Conservation (phyloP, 345 rosid species). For the Populus deltoides region DNA sequence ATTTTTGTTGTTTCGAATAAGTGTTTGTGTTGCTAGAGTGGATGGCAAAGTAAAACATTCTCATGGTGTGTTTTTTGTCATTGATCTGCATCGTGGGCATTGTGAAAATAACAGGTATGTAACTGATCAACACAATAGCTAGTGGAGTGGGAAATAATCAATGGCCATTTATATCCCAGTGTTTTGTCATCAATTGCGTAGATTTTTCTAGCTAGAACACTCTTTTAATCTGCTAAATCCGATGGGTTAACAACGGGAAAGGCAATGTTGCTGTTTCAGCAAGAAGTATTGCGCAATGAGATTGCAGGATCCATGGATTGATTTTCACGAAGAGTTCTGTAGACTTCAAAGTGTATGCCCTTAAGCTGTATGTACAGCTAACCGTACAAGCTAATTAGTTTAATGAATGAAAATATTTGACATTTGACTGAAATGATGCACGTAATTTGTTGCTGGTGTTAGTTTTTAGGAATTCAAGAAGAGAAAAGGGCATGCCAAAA, state of each 20-base stretch:
- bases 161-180: background rate
- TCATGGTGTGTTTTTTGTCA: background rate
- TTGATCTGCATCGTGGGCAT: background rate
- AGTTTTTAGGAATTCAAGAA: background rate
- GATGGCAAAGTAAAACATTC: conserved; percentile 5
- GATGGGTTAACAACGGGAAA: too few species aligned
- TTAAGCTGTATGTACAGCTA: too few species aligned
- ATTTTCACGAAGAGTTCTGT: too few species aligned
- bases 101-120: background rate
- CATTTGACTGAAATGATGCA: background rate
- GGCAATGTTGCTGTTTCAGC: too few species aligned
- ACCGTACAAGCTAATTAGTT: too few species aligned
- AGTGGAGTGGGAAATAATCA: background rate
- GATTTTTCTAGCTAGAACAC: too few species aligned
- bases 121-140: background rate
- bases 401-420: background rate
- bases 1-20: background rate
- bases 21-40: background rate
- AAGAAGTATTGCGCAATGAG: too few species aligned
- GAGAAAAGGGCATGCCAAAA: background rate
- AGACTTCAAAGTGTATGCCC: too few species aligned
- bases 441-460: background rate
- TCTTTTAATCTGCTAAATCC: background rate
- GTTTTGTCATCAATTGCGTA: background rate
- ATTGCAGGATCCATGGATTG: too few species aligned